Conservation (phyloP, 176 grass and related monocot genomes). For the Juncus effusus region DNA sequence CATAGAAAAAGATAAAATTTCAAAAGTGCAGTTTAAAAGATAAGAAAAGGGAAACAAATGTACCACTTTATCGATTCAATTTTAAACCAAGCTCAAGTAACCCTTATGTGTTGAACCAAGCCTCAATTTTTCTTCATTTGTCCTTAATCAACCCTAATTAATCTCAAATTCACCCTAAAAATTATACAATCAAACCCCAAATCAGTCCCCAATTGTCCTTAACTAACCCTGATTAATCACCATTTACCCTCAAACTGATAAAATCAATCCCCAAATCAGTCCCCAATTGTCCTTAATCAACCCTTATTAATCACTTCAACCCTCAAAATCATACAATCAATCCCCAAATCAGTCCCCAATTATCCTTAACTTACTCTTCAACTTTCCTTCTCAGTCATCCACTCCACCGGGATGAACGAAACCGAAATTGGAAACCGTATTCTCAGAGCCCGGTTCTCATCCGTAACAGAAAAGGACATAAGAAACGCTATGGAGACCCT, state of each 20-base stretch:
- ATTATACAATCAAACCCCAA: background rate
- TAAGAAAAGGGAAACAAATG: no score
- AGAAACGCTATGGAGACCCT: slow-evolving; percentile 73
- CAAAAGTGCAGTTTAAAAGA: background rate
- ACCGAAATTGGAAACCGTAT: slow-evolving; percentile 72
- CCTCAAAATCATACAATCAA: background rate
- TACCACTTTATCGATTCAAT: no score
- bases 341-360: slow-evolving; percentile 1
- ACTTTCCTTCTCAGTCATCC: slow-evolving; percentile 56
- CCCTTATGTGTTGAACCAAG: background rate
- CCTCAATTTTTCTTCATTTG: background rate
- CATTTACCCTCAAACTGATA: background rate
- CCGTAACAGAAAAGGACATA: slow-evolving; percentile 90
- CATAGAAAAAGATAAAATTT: background rate
- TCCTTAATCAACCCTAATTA: background rate
- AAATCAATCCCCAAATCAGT: background rate
- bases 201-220: background rate
- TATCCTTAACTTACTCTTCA: background rate
- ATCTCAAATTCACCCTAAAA: background rate
- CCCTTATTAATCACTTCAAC: slow-evolving; percentile 1
- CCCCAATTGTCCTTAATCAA: background rate
- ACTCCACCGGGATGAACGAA: slow-evolving; percentile 77
- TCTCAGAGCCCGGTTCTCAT: slow-evolving; percentile 86
- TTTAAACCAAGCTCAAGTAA: background rate
- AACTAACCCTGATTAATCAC: slow-evolving; percentile 18